These are phyloP conservation scores for Quercus lobata DNA, from an alignment of 331 rosid genomes.

Conservation along the genomic window DNA sequence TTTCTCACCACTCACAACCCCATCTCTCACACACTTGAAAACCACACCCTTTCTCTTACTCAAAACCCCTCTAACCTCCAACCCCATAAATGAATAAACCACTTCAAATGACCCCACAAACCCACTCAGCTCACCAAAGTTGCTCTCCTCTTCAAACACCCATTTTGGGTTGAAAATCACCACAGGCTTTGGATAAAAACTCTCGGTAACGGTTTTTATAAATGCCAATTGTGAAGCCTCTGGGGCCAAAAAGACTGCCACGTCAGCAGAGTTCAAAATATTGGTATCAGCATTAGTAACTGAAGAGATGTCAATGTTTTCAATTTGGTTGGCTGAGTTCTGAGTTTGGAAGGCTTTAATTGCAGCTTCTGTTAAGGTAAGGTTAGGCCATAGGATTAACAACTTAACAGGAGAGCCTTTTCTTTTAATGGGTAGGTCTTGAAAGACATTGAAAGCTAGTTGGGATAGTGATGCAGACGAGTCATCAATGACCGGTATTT, in stretches of 20 bases:
- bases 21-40: slow-evolving; percentile 78
- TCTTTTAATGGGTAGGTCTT: slow-evolving; percentile 53
- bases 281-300: slow-evolving; percentile 28
- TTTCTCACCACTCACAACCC: slow-evolving; percentile 78
- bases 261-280: slow-evolving; percentile 52
- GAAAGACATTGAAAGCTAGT: slow-evolving; percentile 65
- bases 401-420: slow-evolving; percentile 51
- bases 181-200: slow-evolving; percentile 70
- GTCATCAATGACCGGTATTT: slow-evolving; percentile 75
- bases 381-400: slow-evolving; percentile 38
- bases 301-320: slow-evolving; percentile 52
- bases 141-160: slow-evolving; percentile 72
- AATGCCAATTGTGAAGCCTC: slow-evolving; percentile 47
- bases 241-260: slow-evolving; percentile 61
- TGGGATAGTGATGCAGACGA: slow-evolving; percentile 58
- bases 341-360: slow-evolving; percentile 32
- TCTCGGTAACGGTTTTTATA: slow-evolving; percentile 41
- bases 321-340: slow-evolving; percentile 37
- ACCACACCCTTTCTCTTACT: slow-evolving; percentile 72
- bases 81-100: slow-evolving; percentile 77
- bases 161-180: slow-evolving; percentile 81
- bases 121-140: slow-evolving; percentile 51
- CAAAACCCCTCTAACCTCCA: slow-evolving; percentile 83
- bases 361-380: slow-evolving; percentile 30
- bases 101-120: slow-evolving; percentile 86